Evolutionary conservation across 345 rosid species (phyloP).

Genomic region (Alliaria petiolata): DNA sequence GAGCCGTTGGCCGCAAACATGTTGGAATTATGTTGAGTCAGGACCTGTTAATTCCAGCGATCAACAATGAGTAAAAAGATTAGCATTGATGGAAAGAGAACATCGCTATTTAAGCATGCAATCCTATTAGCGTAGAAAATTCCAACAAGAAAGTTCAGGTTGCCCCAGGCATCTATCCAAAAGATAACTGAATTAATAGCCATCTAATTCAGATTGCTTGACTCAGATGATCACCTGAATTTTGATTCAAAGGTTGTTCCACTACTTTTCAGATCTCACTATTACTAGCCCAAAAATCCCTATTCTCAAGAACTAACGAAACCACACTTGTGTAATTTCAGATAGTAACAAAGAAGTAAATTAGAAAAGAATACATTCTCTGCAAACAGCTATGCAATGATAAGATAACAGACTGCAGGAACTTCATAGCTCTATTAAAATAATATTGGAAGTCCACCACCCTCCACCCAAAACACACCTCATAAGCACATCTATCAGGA

Average conservation of each 20-base stretch:
- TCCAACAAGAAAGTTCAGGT: neutral
- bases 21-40: constrained; percentile 83
- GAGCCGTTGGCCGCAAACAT: constrained; percentile 98
- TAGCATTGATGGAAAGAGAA: no score
- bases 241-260: neutral
- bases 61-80: constrained; percentile 3
- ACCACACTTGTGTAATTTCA: no score
- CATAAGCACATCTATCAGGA: neutral
- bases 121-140: no score
- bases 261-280: no score
- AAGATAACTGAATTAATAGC: no score
- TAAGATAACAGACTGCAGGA: no score
- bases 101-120: no score
- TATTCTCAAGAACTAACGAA: no score
- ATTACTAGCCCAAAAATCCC: no score
- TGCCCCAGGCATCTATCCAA: neutral
- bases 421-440: neutral
- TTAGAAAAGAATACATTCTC: no score
- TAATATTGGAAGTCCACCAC: neutral
- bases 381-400: no score
- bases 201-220: neutral
- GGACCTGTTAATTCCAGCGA: constrained; percentile 48
- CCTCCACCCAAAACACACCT: neutral
- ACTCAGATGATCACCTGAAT: neutral
- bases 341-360: no score